These are phyloP conservation scores for Pneumocystis canis DNA, from an alignment of 1,139 yeast genomes.

Conservation along the genomic window DNA sequence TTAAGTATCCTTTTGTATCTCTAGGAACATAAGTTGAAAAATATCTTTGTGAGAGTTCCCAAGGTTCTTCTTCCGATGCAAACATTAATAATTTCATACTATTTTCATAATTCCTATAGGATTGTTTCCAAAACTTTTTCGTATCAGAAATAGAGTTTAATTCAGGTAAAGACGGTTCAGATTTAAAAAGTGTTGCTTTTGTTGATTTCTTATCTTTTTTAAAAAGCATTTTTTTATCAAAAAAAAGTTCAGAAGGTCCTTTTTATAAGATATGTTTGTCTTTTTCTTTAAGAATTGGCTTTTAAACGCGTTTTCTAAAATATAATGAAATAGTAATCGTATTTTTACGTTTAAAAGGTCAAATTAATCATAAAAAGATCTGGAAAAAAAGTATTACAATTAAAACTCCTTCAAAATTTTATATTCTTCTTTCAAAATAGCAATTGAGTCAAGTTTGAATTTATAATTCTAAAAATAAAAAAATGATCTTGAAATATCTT, in stretches of 20 bases:
- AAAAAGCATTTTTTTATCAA: neutral
- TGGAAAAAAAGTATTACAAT: neutral
- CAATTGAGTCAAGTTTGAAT: neutral
- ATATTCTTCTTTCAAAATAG: too few relatives aligned
- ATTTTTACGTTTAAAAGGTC: neutral
- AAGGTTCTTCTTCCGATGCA: neutral
- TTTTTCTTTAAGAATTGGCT: neutral
- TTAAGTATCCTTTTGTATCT: conserved; percentile 74
- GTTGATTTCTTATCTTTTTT: neutral
- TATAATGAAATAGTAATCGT: neutral
- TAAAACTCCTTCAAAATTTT: too few relatives aligned
- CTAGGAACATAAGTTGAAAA: conserved; percentile 7
- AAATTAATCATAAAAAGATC: neutral
- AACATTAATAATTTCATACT: neutral
- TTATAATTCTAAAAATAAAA: neutral
- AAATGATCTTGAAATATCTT: neutral
- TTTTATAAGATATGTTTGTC: too few relatives aligned
- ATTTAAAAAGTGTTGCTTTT: neutral
- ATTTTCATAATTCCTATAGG: neutral
- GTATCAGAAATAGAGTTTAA: neutral
- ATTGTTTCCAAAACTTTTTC: neutral
- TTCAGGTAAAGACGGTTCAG: neutral
- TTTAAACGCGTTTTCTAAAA: neutral
- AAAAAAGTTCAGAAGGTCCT: neutral
- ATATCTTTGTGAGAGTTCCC: neutral